Conservation (phyloP, 345 rosid genomes). For the Citrus australasica region DNA sequence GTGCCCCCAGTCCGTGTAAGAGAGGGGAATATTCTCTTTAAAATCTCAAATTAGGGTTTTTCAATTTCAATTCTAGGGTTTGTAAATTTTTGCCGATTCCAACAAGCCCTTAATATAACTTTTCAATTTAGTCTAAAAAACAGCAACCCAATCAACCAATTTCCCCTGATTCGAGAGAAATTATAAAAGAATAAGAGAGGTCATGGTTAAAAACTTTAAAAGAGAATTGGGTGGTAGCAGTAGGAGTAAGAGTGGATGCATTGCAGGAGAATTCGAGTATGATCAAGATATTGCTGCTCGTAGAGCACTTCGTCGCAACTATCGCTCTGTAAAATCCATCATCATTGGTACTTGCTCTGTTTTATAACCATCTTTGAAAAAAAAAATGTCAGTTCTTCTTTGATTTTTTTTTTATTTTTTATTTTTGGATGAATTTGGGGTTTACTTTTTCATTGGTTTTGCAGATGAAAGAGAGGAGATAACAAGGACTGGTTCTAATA, state of each 20-base stretch:
- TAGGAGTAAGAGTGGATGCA: not conserved
- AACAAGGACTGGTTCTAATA: slow-evolving; percentile 28
- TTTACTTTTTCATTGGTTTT: not conserved
- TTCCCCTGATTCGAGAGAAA: not conserved
- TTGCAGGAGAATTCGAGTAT: not conserved
- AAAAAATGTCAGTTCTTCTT: not conserved
- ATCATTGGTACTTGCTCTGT: slow-evolving; percentile 22
- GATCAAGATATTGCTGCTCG: not conserved
- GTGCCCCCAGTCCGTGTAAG: not conserved
- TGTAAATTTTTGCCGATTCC: not conserved
- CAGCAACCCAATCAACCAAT: not conserved
- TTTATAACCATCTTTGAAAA: no score
- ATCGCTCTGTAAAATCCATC: slow-evolving; percentile 32
- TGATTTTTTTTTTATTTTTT: no score
- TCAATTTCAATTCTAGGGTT: slow-evolving; percentile 4
- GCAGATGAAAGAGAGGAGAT: slow-evolving; percentile 37
- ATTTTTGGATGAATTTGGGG: not conserved
- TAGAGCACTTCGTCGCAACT: slow-evolving; percentile 27
- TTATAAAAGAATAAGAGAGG: not conserved
- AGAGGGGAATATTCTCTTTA: slow-evolving; percentile 3
- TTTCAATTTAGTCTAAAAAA: not conserved
- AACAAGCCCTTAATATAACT: not conserved
- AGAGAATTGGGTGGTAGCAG: not conserved
- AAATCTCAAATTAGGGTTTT: not conserved
- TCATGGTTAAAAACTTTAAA: slow-evolving; percentile 9